Conservation (phyloP, 1,284 basidiomycete species). For the Malassezia yamatoensis region DNA sequence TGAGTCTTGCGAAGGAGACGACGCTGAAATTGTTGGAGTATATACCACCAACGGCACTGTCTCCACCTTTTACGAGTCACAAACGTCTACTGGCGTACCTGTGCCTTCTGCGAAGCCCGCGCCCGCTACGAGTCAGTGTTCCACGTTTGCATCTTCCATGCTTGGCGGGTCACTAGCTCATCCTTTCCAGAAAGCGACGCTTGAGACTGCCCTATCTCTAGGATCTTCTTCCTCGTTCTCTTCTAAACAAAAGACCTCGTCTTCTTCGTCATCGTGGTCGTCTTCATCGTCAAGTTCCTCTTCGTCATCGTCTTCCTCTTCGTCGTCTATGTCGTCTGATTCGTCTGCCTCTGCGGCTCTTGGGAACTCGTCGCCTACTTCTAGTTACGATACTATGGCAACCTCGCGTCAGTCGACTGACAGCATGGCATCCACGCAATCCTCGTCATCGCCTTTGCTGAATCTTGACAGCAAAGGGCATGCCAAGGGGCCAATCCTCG, state of each 20-base stretch:
- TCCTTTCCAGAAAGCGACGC: constrained; percentile 5
- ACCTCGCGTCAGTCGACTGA: neutral
- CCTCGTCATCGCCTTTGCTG: neutral
- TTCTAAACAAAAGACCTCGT: neutral
- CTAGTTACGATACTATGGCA: neutral
- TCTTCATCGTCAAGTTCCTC: neutral
- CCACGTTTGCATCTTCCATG: neutral
- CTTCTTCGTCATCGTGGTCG: neutral
- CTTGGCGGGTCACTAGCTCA: constrained; percentile 4
- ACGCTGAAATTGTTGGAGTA: constrained; percentile 32
- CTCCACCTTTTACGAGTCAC: constrained; percentile 37
- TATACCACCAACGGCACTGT: constrained; percentile 20
- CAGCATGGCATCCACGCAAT: neutral
- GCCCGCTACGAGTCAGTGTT: constrained; percentile 3
- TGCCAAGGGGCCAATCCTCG: neutral
- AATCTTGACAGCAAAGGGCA: neutral
- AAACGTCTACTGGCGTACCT: constrained; percentile 10
- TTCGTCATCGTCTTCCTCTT: neutral
- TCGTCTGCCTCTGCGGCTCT: neutral
- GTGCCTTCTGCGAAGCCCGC: constrained; percentile 8
- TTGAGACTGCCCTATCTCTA: neutral
- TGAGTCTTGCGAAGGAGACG: constrained; percentile 36
- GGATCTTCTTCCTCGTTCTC: neutral
- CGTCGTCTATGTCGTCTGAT: neutral
- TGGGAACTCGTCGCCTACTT: neutral